Evolutionary conservation across 2,329 filamentous ascomycete species (phyloP).

Genomic region (Trichoderma cornu-damae): DNA sequence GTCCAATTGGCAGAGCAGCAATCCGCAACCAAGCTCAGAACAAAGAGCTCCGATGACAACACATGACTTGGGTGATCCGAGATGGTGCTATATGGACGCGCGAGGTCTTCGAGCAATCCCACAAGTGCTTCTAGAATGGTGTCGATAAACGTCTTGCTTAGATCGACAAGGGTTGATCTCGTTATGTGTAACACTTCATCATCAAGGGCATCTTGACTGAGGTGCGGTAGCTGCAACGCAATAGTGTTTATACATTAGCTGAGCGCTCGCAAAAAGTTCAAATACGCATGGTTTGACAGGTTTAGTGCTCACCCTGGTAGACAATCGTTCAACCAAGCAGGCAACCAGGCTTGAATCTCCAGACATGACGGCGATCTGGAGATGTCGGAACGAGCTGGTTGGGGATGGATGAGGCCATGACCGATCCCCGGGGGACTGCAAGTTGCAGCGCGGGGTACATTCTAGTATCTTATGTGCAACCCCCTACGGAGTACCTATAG

Average conservation of each 20-base stretch:
- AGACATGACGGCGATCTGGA: constrained; percentile 13
- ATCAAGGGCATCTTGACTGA: constrained; percentile 51
- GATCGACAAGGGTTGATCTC: constrained; percentile 55
- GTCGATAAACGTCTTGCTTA: constrained; percentile 51
- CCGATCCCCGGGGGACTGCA: neutral
- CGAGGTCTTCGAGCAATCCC: constrained; percentile 53
- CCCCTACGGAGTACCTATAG: too few relatives aligned
- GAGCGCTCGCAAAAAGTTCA: neutral
- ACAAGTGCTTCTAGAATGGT: constrained; percentile 54
- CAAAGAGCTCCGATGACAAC: constrained; percentile 58
- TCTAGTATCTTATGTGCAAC: constrained; percentile 1
- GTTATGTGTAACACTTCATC: constrained; percentile 59
- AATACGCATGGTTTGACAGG: neutral
- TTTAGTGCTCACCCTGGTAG: constrained; percentile 41
- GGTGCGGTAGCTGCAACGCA: constrained; percentile 56
- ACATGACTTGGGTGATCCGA: constrained; percentile 54
- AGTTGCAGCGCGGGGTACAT: constrained; percentile 13
- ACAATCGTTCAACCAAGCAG: constrained; percentile 55
- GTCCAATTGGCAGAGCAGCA: constrained; percentile 60
- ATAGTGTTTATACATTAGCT: neutral
- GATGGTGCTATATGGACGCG: constrained; percentile 48
- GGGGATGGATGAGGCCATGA: constrained; percentile 10
- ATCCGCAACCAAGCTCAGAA: constrained; percentile 59
- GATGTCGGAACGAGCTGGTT: constrained; percentile 12
- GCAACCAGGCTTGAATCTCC: constrained; percentile 52